Percentiles rank a stretch among this genome's conserved stretches.
Conservation (phyloP, 169 alveolate genomes). For the Neospora caninum region DNA sequence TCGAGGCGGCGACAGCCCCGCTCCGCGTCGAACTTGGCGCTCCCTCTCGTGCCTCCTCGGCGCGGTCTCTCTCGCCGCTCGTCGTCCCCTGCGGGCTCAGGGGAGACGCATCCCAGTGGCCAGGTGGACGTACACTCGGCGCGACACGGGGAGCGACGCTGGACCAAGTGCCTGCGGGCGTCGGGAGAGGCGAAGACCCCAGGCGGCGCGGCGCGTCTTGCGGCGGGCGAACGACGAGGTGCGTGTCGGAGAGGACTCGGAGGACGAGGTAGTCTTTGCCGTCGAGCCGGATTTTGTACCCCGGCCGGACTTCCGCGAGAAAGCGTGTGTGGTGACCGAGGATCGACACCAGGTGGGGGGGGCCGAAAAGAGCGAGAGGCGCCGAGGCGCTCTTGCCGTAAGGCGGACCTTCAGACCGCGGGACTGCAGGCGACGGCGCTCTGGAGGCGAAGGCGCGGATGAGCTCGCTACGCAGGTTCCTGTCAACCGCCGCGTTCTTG, state of each 20-base stretch:
- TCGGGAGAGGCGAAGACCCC: neutral
- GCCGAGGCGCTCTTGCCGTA: neutral
- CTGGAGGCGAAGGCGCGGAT: no score
- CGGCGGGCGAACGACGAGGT: neutral
- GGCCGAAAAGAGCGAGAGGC: neutral
- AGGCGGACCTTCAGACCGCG: neutral
- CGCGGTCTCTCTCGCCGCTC: no score
- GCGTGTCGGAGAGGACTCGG: slow-evolving; percentile 1
- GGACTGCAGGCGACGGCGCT: neutral
- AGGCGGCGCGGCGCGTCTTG: neutral
- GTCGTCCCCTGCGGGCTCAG: neutral
- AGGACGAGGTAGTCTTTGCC: neutral
- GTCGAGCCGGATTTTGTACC: neutral
- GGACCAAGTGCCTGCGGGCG: neutral
- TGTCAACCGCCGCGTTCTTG: no score
- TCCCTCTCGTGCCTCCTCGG: no score
- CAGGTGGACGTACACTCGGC: no score
- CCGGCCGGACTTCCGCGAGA: neutral
- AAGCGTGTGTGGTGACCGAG: neutral
- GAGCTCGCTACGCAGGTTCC: no score
- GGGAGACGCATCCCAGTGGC: no score
- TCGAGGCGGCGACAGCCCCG: neutral
- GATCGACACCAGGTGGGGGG: neutral
- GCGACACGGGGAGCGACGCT: no score
- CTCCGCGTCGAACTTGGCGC: neutral